These are phyloP conservation scores for Cornus controversa DNA, from an alignment of 148 eudicot genomes.

Conservation along the genomic window DNA sequence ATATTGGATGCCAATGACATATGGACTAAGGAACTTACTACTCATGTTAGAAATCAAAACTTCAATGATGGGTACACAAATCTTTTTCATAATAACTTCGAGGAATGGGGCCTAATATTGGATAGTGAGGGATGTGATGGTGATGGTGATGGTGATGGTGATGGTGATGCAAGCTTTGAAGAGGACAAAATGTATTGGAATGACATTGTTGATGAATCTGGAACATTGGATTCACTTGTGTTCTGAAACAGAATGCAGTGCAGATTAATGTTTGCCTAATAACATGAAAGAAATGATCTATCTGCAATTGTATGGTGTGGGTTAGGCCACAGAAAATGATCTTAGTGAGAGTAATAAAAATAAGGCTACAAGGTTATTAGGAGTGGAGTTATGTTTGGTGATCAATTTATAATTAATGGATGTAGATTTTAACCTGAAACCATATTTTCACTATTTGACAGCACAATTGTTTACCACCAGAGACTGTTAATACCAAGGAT, in stretches of 20 bases:
- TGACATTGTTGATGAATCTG: not conserved
- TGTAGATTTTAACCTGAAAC: no score
- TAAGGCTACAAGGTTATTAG: no score
- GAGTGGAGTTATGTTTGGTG: no score
- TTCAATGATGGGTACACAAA: not conserved
- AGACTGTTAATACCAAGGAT: no score
- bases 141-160: no score
- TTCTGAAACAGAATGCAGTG: not conserved
- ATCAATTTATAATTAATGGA: no score
- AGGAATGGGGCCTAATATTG: not conserved
- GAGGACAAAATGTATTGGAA: not conserved
- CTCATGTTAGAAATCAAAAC: not conserved
- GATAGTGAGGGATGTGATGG: not conserved
- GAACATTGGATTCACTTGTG: not conserved
- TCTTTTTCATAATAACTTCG: not conserved
- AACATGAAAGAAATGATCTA: not conserved
- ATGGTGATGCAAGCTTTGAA: not conserved
- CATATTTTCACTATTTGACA: no score
- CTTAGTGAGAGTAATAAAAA: no score
- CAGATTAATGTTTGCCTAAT: not conserved
- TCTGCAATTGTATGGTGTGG: no score
- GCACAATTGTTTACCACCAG: no score
- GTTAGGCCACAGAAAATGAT: no score
- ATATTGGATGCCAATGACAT: not conserved
- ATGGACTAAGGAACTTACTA: not conserved